Percentiles rank a stretch among this genome's conserved stretches.
phyloP scores from a whole-genome alignment of 1,139 yeast species.

The Hyphopichia burtonii region DNA sequence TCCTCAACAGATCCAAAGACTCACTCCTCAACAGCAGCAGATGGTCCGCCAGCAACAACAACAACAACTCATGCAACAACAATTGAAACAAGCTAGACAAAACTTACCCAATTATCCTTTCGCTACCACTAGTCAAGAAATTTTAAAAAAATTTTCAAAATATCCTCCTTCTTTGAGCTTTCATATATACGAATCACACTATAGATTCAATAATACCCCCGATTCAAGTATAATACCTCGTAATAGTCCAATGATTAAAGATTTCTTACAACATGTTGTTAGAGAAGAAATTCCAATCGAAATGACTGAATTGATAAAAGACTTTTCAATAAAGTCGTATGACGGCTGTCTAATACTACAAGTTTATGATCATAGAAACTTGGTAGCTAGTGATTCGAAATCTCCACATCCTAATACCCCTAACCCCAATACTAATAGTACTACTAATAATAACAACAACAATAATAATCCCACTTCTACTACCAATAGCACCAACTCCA shows the following conservation, averaged over 20 bases:
- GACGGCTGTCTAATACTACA: conserved; percentile 88
- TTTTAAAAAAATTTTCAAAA: conserved; percentile 74
- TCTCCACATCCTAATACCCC: neutral
- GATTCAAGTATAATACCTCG: conserved; percentile 83
- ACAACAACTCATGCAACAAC: conserved; percentile 24
- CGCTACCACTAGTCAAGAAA: conserved; percentile 69
- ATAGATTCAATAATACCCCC: conserved; percentile 64
- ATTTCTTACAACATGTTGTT: conserved; percentile 75
- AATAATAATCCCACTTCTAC: conserved; percentile 5
- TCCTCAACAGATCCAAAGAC: conserved; percentile 18
- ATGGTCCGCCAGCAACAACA: conserved; percentile 38
- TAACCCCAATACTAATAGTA: conserved; percentile 6
- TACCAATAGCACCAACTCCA: neutral
- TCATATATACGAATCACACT: conserved; percentile 89
- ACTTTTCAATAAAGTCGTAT: conserved; percentile 76
- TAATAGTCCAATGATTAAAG: conserved; percentile 74
- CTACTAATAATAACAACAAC: conserved; percentile 3
- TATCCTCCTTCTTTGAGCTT: conserved; percentile 82
- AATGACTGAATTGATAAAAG: conserved; percentile 83
- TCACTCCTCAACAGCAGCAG: conserved; percentile 30
- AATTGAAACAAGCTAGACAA: conserved; percentile 35
- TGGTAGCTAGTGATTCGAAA: conserved; percentile 16
- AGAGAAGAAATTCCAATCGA: conserved; percentile 85
- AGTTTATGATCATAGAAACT: conserved; percentile 69
- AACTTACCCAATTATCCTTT: conserved; percentile 47